phyloP scores from a whole-genome alignment of 768 basidiomycete genomes.

The Tulasnella calospora region DNA sequence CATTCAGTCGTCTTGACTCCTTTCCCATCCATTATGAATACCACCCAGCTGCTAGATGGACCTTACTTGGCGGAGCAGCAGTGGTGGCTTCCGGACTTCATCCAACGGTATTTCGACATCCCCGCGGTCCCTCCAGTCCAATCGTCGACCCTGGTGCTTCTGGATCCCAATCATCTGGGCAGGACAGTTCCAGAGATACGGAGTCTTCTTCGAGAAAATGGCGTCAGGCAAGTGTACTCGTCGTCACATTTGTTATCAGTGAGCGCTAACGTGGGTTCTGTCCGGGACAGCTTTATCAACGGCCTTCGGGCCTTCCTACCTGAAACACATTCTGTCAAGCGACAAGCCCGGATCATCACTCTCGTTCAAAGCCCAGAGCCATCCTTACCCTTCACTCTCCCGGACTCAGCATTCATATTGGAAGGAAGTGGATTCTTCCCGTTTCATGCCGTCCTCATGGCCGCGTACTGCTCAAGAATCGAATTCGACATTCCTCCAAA shows the following conservation, averaged over 20 bases:
- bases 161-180: neutral
- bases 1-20: constrained; percentile 5
- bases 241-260: constrained; percentile 1
- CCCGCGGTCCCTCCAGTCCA: constrained; percentile 6
- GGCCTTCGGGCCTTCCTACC: neutral
- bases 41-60: neutral
- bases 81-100: constrained; percentile 16
- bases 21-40: neutral
- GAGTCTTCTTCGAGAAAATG: neutral
- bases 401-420: constrained; percentile 5
- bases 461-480: constrained; percentile 13
- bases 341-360: neutral
- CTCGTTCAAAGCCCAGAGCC: neutral
- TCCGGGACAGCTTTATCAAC: neutral
- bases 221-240: neutral
- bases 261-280: neutral
- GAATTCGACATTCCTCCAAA: neutral
- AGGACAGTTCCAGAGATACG: neutral
- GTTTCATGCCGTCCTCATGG: constrained; percentile 14
- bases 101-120: neutral
- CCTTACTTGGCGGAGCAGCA: neutral
- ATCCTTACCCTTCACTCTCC: neutral
- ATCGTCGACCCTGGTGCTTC: neutral
- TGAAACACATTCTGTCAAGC: neutral
- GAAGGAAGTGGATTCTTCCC: constrained; percentile 3